These are phyloP conservation scores for Barbatosphaeria neglecta DNA, from an alignment of 495 filamentous ascomycete species.

Conservation along the genomic window DNA sequence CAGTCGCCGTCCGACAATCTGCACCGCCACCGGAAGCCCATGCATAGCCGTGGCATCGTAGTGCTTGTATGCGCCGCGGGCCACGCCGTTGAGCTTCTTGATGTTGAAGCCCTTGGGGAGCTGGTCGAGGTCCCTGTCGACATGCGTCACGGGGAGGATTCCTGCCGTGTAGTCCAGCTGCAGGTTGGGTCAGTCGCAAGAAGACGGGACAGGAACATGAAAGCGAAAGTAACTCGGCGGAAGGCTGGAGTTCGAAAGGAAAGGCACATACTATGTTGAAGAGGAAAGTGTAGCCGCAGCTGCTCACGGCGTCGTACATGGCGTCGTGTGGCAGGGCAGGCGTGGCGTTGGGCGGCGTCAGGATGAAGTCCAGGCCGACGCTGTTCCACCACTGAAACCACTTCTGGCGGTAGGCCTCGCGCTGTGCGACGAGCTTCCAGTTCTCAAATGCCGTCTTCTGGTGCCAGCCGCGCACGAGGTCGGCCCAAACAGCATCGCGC, in stretches of 20 bases:
- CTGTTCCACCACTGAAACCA: constrained; percentile 81
- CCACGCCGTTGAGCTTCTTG: constrained; percentile 62
- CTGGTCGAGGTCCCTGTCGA: constrained; percentile 56
- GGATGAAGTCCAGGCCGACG: constrained; percentile 60
- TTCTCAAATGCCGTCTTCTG: constrained; percentile 60
- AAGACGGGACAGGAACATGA: neutral
- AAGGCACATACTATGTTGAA: constrained; percentile 61
- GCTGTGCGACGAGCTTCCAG: constrained; percentile 66
- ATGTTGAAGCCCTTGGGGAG: constrained; percentile 47
- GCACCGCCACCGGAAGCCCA: constrained; percentile 76
- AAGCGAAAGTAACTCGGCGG: neutral
- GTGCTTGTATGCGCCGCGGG: constrained; percentile 72
- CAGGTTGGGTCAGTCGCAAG: constrained; percentile 1
- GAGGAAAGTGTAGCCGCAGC: constrained; percentile 90
- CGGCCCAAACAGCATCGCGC: constrained; percentile 66
- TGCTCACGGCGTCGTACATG: constrained; percentile 76
- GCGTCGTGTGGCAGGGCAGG: constrained; percentile 81
- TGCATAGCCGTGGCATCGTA: constrained; percentile 80
- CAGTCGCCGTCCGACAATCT: constrained; percentile 72
- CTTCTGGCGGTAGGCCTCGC: constrained; percentile 63
- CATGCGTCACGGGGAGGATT: constrained; percentile 77
- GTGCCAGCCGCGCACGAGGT: constrained; percentile 58
- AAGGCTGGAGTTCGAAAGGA: neutral
- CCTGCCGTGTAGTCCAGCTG: constrained; percentile 79
- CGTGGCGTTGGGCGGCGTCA: constrained; percentile 80